Conservation (phyloP, 1,139 yeast species). For the Suhomyces taliae region DNA sequence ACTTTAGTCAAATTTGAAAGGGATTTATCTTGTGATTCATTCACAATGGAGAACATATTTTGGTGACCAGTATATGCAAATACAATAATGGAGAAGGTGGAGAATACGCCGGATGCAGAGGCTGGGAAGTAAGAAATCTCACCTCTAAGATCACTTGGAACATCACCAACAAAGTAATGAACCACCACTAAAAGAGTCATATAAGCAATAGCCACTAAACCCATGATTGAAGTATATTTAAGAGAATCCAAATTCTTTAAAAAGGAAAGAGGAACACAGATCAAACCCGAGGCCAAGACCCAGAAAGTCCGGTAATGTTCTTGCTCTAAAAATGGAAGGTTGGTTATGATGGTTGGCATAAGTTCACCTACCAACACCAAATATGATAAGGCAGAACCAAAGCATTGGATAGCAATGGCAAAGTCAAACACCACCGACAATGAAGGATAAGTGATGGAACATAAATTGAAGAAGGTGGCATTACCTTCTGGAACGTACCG, state of each 20-base stretch:
- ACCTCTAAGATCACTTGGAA: constrained; percentile 51
- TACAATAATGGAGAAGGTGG: constrained; percentile 53
- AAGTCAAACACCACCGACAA: constrained; percentile 79
- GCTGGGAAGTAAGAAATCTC: constrained; percentile 58
- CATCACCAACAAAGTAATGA: constrained; percentile 41
- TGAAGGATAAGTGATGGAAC: constrained; percentile 83
- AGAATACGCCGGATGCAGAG: constrained; percentile 58
- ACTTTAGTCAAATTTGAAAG: constrained; percentile 52
- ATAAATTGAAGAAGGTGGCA: constrained; percentile 84
- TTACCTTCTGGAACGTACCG: constrained; percentile 66
- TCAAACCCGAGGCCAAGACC: constrained; percentile 34
- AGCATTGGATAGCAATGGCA: constrained; percentile 84
- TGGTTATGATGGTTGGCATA: constrained; percentile 40
- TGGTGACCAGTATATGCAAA: constrained; percentile 54
- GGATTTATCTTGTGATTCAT: constrained; percentile 56
- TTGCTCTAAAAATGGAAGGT: constrained; percentile 20
- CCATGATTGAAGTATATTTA: constrained; percentile 45
- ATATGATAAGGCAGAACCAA: constrained; percentile 49
- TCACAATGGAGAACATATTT: constrained; percentile 50
- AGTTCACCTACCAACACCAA: constrained; percentile 48
- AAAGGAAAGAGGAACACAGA: constrained; percentile 45
- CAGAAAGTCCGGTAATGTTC: constrained; percentile 33
- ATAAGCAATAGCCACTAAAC: constrained; percentile 41
- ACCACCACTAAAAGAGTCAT: constrained; percentile 38
- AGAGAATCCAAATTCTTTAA: constrained; percentile 46